Evolutionary conservation across 805 yeast genomes (phyloP).

Genomic region (Kazachstania kunashirensis): DNA sequence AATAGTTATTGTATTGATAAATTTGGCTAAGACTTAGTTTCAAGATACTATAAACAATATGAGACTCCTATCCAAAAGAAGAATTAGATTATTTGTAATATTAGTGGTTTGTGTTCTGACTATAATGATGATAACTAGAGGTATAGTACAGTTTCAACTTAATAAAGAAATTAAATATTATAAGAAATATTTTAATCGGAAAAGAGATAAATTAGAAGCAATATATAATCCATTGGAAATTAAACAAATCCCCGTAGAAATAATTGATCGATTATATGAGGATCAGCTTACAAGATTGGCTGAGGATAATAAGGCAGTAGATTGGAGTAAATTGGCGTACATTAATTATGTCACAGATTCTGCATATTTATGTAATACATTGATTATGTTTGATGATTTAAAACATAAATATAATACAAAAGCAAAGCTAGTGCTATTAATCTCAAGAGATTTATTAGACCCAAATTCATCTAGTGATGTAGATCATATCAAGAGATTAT

Average conservation of each 20-base stretch:
- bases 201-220: constrained; percentile 19
- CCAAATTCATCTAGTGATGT: constrained; percentile 12
- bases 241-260: constrained; percentile 23
- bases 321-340: constrained; percentile 44
- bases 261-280: constrained; percentile 19
- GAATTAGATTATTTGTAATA: constrained; percentile 10
- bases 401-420: constrained; percentile 30
- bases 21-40: too few species aligned
- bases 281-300: constrained; percentile 6
- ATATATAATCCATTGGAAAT: constrained; percentile 23
- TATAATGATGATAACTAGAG: constrained; percentile 11
- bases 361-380: constrained; percentile 42
- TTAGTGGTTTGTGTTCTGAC: constrained; percentile 8
- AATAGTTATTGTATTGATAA: too few species aligned
- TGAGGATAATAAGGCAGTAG: constrained; percentile 16
- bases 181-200: constrained; percentile 18
- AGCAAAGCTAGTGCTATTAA: constrained; percentile 40
- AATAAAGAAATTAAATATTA: constrained; percentile 25
- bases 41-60: too few species aligned
- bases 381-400: constrained; percentile 39
- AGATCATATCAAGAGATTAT: constrained; percentile 3
- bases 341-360: constrained; percentile 51
- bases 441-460: constrained; percentile 24
- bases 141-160: constrained; percentile 23
- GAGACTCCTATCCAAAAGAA: constrained; percentile 21